These are phyloP conservation scores for Oryza rufipogon DNA, from an alignment of 176 grass and related monocot genomes.

Conservation along the genomic window DNA sequence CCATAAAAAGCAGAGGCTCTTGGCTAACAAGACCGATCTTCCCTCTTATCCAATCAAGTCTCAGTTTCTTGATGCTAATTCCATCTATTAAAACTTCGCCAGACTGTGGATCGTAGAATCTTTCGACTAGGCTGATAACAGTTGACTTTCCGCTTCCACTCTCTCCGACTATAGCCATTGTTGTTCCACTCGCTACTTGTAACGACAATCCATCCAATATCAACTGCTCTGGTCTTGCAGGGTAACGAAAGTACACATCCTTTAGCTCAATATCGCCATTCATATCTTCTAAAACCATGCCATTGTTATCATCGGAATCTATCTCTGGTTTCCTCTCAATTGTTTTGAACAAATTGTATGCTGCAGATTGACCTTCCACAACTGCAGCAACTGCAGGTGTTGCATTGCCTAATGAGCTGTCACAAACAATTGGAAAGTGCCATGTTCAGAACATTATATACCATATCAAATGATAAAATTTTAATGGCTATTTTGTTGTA, in stretches of 20 bases:
- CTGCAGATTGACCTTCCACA: slow-evolving; percentile 74
- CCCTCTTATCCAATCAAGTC: slow-evolving; percentile 61
- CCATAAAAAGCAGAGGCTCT: slow-evolving; percentile 63
- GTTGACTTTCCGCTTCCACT: slow-evolving; percentile 97
- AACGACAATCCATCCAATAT: slow-evolving; percentile 74
- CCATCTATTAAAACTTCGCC: slow-evolving; percentile 69
- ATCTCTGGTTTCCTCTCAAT: slow-evolving; percentile 78
- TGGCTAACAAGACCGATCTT: slow-evolving; percentile 74
- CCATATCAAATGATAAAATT: background rate
- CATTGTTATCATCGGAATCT: slow-evolving; percentile 61
- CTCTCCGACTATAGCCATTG: slow-evolving; percentile 88
- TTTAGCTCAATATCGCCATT: slow-evolving; percentile 68
- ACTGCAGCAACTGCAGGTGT: slow-evolving; percentile 67
- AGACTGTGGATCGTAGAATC: slow-evolving; percentile 62
- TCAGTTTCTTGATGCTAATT: slow-evolving; percentile 60
- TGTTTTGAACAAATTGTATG: slow-evolving; percentile 72
- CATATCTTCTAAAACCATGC: slow-evolving; percentile 56
- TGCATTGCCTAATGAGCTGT: slow-evolving; percentile 74
- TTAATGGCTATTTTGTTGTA: background rate
- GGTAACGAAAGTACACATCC: slow-evolving; percentile 73
- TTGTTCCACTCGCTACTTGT: slow-evolving; percentile 60
- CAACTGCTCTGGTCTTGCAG: slow-evolving; percentile 68
- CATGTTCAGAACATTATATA: slow-evolving; percentile 16
- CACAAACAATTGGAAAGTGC: slow-evolving; percentile 26
- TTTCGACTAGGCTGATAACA: slow-evolving; percentile 58